These are phyloP conservation scores for Amauroascus niger DNA, from an alignment of 2,329 filamentous ascomycete genomes.

Conservation along the genomic window DNA sequence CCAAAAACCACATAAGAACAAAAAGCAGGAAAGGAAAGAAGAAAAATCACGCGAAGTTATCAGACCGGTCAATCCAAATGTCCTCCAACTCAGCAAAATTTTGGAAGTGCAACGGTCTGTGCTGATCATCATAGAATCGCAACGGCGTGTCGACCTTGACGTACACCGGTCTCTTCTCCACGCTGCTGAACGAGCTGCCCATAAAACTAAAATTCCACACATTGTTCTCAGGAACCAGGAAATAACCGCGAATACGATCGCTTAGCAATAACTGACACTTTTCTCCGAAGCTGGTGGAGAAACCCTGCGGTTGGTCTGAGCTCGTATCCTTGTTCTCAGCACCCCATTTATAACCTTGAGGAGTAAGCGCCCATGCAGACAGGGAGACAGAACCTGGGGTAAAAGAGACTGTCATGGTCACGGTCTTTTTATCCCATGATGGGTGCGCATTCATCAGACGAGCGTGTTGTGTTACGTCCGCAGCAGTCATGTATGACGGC, in stretches of 20 bases:
- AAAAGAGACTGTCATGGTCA: constrained; percentile 92
- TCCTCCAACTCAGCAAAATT: constrained; percentile 97
- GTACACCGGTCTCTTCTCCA: constrained; percentile 84
- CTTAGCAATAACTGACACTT: constrained; percentile 90
- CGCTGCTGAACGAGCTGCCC: constrained; percentile 73
- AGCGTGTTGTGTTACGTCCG: constrained; percentile 89
- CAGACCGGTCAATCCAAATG: constrained; percentile 83
- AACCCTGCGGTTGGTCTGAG: constrained; percentile 89
- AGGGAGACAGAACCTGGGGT: constrained; percentile 93
- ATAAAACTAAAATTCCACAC: constrained; percentile 99
- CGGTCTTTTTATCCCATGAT: constrained; percentile 76
- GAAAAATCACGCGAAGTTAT: constrained; percentile 72
- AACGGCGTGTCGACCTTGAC: constrained; percentile 89
- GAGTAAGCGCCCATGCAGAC: constrained; percentile 85
- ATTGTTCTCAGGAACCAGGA: constrained; percentile 82
- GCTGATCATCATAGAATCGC: constrained; percentile 83
- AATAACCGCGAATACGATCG: constrained; percentile 89
- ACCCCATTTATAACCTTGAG: constrained; percentile 91
- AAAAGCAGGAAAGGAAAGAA: constrained; percentile 14
- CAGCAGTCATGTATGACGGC: constrained; percentile 88
- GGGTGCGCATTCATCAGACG: constrained; percentile 76
- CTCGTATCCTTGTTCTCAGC: constrained; percentile 87
- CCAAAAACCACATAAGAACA: not conserved
- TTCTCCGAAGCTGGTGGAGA: constrained; percentile 82
- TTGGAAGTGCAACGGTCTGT: constrained; percentile 89